Conservation (phyloP, 352 stramenopile genomes). For the Globisporangium apiculatum region DNA sequence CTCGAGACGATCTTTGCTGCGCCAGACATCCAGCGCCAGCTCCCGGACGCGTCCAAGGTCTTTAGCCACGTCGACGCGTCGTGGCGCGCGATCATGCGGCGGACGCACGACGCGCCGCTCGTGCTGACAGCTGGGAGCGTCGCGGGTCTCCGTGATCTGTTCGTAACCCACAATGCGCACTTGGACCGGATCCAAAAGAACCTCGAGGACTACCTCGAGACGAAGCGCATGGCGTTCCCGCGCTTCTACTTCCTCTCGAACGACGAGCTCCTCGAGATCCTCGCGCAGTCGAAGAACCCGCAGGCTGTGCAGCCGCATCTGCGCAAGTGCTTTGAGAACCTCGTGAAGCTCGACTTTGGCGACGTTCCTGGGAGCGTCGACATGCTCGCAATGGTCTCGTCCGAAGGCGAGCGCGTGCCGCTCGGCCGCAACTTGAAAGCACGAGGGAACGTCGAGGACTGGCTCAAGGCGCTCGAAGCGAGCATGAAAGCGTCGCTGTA, state of each 20-base stretch:
- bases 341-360: constrained; percentile 76
- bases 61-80: constrained; percentile 88
- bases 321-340: constrained; percentile 92
- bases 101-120: constrained; percentile 80
- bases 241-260: constrained; percentile 95
- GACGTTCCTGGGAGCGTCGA: constrained; percentile 81
- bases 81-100: constrained; percentile 90
- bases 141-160: constrained; percentile 73
- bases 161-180: constrained; percentile 80
- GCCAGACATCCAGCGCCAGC: constrained; percentile 88
- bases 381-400: constrained; percentile 92
- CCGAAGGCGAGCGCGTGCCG: constrained; percentile 83
- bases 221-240: constrained; percentile 90
- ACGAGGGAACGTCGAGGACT: constrained; percentile 83
- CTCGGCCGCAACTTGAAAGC: constrained; percentile 92
- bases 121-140: constrained; percentile 78
- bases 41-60: constrained; percentile 86
- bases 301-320: constrained; percentile 92
- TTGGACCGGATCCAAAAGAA: constrained; percentile 91
- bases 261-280: constrained; percentile 92
- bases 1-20: constrained; percentile 85
- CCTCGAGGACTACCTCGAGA: constrained; percentile 90
- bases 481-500: constrained; percentile 92
- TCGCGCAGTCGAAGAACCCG: constrained; percentile 93
- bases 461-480: constrained; percentile 82